phyloP scores from a whole-genome alignment of 352 stramenopile species.

The Pythium sp. region DNA sequence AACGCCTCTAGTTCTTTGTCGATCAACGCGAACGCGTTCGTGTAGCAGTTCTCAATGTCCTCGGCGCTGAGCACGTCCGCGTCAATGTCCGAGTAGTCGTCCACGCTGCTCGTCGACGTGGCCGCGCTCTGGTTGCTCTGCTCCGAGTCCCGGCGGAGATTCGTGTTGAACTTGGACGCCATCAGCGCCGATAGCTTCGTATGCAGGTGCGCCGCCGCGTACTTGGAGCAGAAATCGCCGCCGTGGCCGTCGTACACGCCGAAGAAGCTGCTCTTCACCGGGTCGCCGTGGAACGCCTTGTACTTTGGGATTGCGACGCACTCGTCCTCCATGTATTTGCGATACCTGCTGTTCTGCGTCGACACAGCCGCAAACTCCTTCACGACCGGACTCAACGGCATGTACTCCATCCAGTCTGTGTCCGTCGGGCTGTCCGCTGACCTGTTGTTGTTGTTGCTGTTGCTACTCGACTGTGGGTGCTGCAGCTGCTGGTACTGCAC shows the following conservation, averaged over 20 bases:
- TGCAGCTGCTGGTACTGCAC: slow-evolving; percentile 10
- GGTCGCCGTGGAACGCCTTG: slow-evolving; percentile 51
- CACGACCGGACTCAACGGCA: slow-evolving; percentile 41
- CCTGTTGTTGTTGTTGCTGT: slow-evolving; percentile 7
- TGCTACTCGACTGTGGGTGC: slow-evolving; percentile 7
- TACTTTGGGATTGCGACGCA: slow-evolving; percentile 75
- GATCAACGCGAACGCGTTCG: slow-evolving; percentile 52
- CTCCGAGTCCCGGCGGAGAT: slow-evolving; percentile 28
- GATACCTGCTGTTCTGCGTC: slow-evolving; percentile 78
- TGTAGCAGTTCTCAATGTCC: slow-evolving; percentile 64
- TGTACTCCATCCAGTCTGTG: slow-evolving; percentile 22
- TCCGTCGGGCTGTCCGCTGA: slow-evolving; percentile 15
- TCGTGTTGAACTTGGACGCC: slow-evolving; percentile 35
- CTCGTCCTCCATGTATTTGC: slow-evolving; percentile 83
- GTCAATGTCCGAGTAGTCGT: slow-evolving; percentile 29
- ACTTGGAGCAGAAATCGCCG: slow-evolving; percentile 77
- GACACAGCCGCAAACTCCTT: slow-evolving; percentile 70
- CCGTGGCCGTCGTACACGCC: slow-evolving; percentile 83
- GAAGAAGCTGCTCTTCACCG: slow-evolving; percentile 75
- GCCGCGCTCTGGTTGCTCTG: slow-evolving; percentile 41
- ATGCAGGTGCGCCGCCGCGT: slow-evolving; percentile 72
- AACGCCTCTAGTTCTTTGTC: slow-evolving; percentile 65
- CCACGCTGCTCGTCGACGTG: slow-evolving; percentile 46
- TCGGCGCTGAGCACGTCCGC: slow-evolving; percentile 47
- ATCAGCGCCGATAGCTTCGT: slow-evolving; percentile 44